Base-by-base conservation (phyloP, 306 rosid genomes). In the Luffa acutangula region DNA sequence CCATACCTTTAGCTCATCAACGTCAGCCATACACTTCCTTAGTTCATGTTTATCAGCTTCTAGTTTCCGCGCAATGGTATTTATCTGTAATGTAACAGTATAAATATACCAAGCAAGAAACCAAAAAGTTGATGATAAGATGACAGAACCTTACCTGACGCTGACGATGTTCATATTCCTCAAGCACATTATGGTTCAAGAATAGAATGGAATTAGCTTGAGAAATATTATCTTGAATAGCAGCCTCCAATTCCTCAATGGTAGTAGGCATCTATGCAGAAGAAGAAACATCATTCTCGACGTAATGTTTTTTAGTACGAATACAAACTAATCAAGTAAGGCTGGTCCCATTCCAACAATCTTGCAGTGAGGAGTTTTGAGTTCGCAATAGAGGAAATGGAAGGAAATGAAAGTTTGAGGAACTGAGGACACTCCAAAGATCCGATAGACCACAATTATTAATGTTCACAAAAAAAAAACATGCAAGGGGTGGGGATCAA, bases 241-340 rank as follows among this genome's bases (percentile, higher is more conserved):
- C 93, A 78, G 90, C 92, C 58, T 91, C 89, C 87, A 95, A 80
- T 70, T 95, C 98, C 84, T 92, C 98, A 54, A 95, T 89, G 63
- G 98, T 95, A 75, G 93, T 87, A 52, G 98, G 97, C 97, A 95
- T 95, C 98, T 95, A 81, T 59, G 54, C 49, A 71, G 77, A 74
- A 75, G 11, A 63, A 36, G 49, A 54, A 48, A 57, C 11, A 80
- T 17, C 58, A 62, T 34, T 69, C 42, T 33, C 78, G 48, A 74
- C 43, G 15, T 45, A 53, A 15, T 51, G 11, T 33, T 74, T 20
- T 15, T 31, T 25, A 25, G 31, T 25, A 25, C 31, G 31, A 72
- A 46, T 48, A 74, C 78, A 33, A 74, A 74, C 78, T 33, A 74
- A 74, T 33, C n/a, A 51, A 31, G n/a, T 42, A 69, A 43, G 37